Evolutionary conservation across 148 eudicot species (phyloP).

Genomic region (Rhododendron molle): DNA sequence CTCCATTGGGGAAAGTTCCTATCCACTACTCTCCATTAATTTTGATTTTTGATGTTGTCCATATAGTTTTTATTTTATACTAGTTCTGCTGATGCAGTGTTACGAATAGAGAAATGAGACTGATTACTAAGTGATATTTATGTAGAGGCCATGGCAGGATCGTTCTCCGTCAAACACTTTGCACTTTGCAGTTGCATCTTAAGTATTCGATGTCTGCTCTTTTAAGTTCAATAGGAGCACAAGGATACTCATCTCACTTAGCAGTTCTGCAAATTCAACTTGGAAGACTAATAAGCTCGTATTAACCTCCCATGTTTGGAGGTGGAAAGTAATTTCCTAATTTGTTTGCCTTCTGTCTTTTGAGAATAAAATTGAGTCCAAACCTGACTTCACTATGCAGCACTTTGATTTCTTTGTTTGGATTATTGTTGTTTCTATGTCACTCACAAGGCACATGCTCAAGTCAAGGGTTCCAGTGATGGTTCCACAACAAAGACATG

Average conservation of each 20-base stretch:
- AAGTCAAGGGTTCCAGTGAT: background rate
- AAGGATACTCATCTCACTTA: background rate
- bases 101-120: background rate
- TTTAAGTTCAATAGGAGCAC: background rate
- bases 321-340: background rate
- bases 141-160: background rate
- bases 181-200: background rate
- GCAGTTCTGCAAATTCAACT: background rate
- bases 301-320: background rate
- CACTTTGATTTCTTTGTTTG: background rate
- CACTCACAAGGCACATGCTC: background rate
- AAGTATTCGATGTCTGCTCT: background rate
- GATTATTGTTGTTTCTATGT: background rate
- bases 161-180: background rate
- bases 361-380: background rate
- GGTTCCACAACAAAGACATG: background rate
- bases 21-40: background rate
- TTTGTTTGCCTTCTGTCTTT: background rate
- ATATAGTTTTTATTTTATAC: too few relatives aligned
- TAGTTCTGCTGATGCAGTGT: background rate
- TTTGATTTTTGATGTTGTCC: too few relatives aligned
- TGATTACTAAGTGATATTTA: background rate
- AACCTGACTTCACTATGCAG: background rate
- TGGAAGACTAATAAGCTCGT: background rate
- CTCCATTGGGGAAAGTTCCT: background rate